These are phyloP conservation scores for Nothopassalora personata DNA, from an alignment of 2,329 filamentous ascomycete genomes.

Conservation along the genomic window DNA sequence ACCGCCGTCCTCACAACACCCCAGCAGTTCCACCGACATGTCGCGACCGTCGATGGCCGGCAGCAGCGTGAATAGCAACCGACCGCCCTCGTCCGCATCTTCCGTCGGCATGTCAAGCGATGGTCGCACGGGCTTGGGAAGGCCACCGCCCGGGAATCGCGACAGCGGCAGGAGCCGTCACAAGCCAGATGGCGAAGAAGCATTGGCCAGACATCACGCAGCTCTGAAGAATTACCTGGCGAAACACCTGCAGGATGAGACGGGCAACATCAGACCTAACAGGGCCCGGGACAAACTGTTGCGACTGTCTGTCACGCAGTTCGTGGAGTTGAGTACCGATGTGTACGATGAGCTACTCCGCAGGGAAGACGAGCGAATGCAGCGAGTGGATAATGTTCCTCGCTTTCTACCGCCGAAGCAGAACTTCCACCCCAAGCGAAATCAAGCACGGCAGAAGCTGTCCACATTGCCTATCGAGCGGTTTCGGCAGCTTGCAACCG, in stretches of 20 bases:
- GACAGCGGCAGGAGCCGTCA: constrained; percentile 53
- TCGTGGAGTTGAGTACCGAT: constrained; percentile 95
- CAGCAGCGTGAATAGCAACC: constrained; percentile 34
- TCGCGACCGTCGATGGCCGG: constrained; percentile 51
- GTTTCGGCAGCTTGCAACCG: constrained; percentile 87
- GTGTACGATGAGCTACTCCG: constrained; percentile 92
- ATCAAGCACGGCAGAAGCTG: constrained; percentile 93
- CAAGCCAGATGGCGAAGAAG: constrained; percentile 52
- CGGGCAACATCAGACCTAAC: constrained; percentile 69
- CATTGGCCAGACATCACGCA: constrained; percentile 74
- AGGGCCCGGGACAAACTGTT: constrained; percentile 92
- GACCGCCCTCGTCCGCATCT: constrained; percentile 75
- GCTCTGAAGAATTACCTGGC: constrained; percentile 72
- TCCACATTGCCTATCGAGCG: constrained; percentile 80
- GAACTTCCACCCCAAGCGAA: constrained; percentile 92
- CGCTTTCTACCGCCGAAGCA: constrained; percentile 76
- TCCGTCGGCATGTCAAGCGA: constrained; percentile 83
- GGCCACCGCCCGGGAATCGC: constrained; percentile 16
- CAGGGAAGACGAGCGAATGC: constrained; percentile 61
- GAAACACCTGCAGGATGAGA: constrained; percentile 66
- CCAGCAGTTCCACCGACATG: constrained; percentile 35
- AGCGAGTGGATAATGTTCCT: constrained; percentile 51
- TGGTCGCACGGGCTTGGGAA: constrained; percentile 49
- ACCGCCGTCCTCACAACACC: constrained; percentile 36
- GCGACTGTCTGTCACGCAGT: constrained; percentile 83